Base-by-base conservation (phyloP, 768 basidiomycete species). In the Amylocystis lapponica region DNA sequence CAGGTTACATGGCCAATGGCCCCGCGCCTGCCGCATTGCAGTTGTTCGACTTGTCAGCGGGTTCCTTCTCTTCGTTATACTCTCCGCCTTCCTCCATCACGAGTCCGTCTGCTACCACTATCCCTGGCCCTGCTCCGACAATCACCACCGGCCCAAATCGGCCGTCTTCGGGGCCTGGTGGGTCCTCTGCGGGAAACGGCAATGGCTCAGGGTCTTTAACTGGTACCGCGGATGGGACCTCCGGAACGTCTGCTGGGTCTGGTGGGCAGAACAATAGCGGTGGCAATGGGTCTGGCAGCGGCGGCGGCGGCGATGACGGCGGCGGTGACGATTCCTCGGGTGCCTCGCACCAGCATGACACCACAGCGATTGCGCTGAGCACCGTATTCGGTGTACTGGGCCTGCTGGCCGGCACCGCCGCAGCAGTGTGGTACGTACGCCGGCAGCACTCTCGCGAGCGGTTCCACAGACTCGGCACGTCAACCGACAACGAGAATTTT, bases 351-450 rank as follows among this genome's bases (percentile, higher is more conserved):
- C 50, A 53, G 12, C 54, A 36, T 27, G 57, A 55, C 30, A 66
- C 59, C 5, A 66, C 69, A 0, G 73, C 72, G 3, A 79, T 89
- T 53, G 76, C 73, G 2, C 60, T 91, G 5, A 83, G 84, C 10
- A 68, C 77, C 4, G 65, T 74, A 0, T 67, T 92, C 34, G 86
- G 81, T 12, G 57, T 76, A 6, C 60, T 86, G 7, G 83, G 69
- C 10, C 62, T 84, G 11, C 41, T 80, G 13, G 71, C 67, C 3
- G 58, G 69, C 7, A 66, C 62, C 12, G 50, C 71, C 0, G 69
- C 58, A 1, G 60, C 61, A 2, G 58, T 69, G 2, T 79, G 71
- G 53, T 81, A 72, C 54, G 32, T 71, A 39, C 70, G 70, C 31
- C 69, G 69, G 27, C 61, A 57, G 16, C 57, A 52, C 21, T 50